Base-by-base conservation (phyloP, 2,329 filamentous ascomycete species). In the Aspergillus fumigatus region DNA sequence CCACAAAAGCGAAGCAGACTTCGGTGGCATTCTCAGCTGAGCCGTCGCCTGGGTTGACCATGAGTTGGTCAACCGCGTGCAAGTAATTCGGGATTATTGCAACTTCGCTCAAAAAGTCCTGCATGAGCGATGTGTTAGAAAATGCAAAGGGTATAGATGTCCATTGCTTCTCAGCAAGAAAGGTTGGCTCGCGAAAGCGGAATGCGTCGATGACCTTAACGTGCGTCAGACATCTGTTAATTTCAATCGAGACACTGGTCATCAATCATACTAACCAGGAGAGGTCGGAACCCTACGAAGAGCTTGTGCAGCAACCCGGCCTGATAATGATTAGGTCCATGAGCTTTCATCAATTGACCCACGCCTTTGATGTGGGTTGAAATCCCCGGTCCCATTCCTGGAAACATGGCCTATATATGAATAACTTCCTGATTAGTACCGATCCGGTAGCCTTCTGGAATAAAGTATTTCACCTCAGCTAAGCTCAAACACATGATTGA, bases 201-300 rank as follows among this genome's bases (percentile, higher is more conserved):
- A 75, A 66, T 0, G 66, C 65, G 21, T 73, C 53, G 4, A 73
- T 58, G 11, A 74, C 62, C 72, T 75, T 43, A 48, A 23, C 25
- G 41, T 51, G 32, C 32, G 14, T 35, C 32, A 35, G 32, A 35
- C 14, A 17, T 17, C 32, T 35, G 32, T 6, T 35, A 35, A 14
- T 14, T 4, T 29, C 27, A 11, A 29, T 11, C 29, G 14, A 35
- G 11, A 35, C 32, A 35, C 1, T 14, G 11, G 5, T 21, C 29
- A 41, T 50, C 5, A 51, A 23, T n/a, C 50, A 19, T 50, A 32
- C 72, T 41, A 62, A 76, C 75, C 29, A 77, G 60, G 5, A 74
- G 59, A 6, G 76, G 74, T n/a, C 76, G 62, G 50, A 74, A 74
- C 0, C 75, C 76, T 1, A 74, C 62, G 51, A 77, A 78, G 0